Conservation (phyloP, 1,284 basidiomycete genomes). For the Ceratorhiza oryzae-sativae region DNA sequence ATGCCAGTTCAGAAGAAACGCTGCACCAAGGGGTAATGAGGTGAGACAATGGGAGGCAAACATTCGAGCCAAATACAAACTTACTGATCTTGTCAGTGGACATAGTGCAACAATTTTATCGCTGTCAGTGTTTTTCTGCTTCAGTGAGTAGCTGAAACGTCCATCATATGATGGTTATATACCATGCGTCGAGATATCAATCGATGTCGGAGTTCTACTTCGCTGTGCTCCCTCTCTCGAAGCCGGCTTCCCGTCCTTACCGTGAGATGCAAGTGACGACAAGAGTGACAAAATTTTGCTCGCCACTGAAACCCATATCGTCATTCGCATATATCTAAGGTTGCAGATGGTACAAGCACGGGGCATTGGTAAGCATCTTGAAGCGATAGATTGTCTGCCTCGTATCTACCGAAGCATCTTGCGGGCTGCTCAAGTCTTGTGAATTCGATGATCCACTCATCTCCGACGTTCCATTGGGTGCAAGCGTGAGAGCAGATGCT, state of each 20-base stretch:
- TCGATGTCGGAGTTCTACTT: constrained; percentile 31
- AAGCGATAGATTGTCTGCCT: neutral
- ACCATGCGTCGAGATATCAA: constrained; percentile 7
- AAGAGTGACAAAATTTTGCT: neutral
- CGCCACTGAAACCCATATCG: neutral
- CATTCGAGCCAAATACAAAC: neutral
- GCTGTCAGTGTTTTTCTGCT: neutral
- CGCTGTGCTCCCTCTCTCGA: neutral
- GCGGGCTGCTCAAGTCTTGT: neutral
- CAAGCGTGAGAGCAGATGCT: constrained; percentile 13
- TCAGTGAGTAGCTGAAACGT: neutral
- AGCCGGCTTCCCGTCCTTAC: neutral
- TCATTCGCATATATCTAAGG: neutral
- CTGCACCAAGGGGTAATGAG: neutral
- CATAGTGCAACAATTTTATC: constrained; percentile 7
- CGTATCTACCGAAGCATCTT: neutral
- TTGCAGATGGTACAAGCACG: neutral
- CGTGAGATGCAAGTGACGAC: constrained; percentile 23
- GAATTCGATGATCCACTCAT: neutral
- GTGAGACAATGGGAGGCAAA: neutral
- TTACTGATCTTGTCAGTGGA: constrained; percentile 33
- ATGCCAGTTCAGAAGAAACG: constrained; percentile 45
- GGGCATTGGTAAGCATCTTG: neutral
- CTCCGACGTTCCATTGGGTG: neutral
- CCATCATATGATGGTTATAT: neutral